Evolutionary conservation across 495 filamentous ascomycete genomes (phyloP).

Genomic region (Amphirosellinia nigrospora): DNA sequence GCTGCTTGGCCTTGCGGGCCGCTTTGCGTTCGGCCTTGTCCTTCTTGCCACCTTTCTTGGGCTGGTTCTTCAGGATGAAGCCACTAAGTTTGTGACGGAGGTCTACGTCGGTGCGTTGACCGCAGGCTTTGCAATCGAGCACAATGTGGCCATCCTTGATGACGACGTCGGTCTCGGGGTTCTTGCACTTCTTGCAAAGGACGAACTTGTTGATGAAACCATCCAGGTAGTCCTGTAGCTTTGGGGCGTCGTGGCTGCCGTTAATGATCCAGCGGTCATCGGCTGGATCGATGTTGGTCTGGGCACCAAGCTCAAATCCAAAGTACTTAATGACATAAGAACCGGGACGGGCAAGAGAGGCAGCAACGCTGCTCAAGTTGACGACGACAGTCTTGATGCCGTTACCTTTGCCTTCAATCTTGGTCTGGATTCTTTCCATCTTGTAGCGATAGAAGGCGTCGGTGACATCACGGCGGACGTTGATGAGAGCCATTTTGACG

Average conservation of each 20-base stretch:
- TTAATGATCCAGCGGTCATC: conserved; percentile 99
- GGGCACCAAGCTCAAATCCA: conserved; percentile 96
- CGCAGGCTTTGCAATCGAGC: conserved; percentile 98
- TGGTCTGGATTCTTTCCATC: conserved; percentile 98
- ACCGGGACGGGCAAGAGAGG: conserved; percentile 89
- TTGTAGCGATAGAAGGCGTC: conserved; percentile 99
- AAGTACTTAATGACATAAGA: conserved; percentile 99
- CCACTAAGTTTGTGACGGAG: conserved; percentile 93
- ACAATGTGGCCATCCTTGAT: conserved; percentile 90
- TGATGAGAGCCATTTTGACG: conserved; percentile 72
- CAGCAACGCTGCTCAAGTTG: conserved; percentile 94
- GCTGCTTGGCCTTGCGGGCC: conserved; percentile 81
- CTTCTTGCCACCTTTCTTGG: conserved; percentile 83
- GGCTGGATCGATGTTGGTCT: conserved; percentile 94
- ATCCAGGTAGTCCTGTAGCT: conserved; percentile 98
- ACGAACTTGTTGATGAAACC: conserved; percentile 98
- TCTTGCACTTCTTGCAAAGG: conserved; percentile 99
- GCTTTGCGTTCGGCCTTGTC: conserved; percentile 94
- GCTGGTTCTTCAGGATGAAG: conserved; percentile 95
- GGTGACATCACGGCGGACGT: conserved; percentile 97
- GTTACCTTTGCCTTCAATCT: conserved; percentile 99
- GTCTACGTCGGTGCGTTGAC: conserved; percentile 88
- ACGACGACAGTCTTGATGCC: conserved; percentile 96
- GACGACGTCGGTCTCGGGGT: conserved; percentile 93
- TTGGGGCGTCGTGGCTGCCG: conserved; percentile 91